Evolutionary conservation across 805 yeast species (phyloP), one percentile per base, ranked within the genome.

Genomic region (Teunomyces gatunensis): DNA sequence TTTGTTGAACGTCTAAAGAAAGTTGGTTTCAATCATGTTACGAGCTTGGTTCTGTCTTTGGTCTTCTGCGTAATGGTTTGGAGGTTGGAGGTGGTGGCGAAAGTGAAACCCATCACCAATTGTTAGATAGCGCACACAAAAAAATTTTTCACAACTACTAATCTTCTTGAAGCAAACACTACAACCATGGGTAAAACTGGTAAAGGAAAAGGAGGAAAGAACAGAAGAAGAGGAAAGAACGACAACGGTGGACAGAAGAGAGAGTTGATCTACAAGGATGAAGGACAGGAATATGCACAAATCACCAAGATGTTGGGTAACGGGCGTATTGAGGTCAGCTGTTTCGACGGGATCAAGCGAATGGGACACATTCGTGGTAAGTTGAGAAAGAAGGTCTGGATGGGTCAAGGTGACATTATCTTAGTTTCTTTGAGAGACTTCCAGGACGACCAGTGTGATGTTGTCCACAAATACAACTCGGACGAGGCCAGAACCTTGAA

Each of bases 331-430:
- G 96, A 91, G 69, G 97, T 96, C 47, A 70, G 84, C 44, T 94
- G 99, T 75, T 94, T 94, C 64, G 99, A 94, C 65, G 97, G 96
- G 55, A 77, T 79, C 58, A 88, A 84, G 68, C 85, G 99, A 78
- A 81, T 90, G 82, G 99, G 96, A 15, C 99, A 92, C 67, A 94
- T 94, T 65, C 89, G 99, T 80, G 99, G 99, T 62, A 94, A 94
- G 69, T 81, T 94, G 75, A 88, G 99, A 81, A 94, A 94, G 85
- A 94, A 92, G 82, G 99, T 94, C 52, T 94, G 99, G 99, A 91
- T 94, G 89, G 88, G 88, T 42, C 98, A 90, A 71, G 99, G 99
- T 76, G 99, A 94, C 68, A 94, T 94, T 60, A 89, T 94, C 58
- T 77, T 94, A 65, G 94, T 92, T 42, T 91, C 97, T 6, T 81